Conservation (phyloP, 805 yeast genomes). For the Nakazawaea pomicola region DNA sequence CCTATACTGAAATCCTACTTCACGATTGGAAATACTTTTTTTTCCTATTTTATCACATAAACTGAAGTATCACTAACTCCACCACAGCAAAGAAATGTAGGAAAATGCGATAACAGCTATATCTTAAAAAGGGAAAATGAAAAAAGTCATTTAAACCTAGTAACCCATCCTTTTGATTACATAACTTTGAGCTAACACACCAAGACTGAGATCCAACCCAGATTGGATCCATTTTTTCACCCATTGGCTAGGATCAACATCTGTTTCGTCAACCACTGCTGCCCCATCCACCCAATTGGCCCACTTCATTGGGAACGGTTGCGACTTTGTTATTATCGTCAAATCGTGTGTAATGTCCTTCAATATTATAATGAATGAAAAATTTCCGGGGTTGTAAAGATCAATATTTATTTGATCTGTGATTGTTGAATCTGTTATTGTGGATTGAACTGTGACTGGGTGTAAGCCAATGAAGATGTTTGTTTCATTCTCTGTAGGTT, state of each 20-base stretch:
- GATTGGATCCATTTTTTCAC: constrained; percentile 73
- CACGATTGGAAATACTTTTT: no score
- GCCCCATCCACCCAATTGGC: constrained; percentile 78
- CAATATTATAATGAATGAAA: constrained; percentile 70
- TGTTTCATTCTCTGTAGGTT: constrained; percentile 19
- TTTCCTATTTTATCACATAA: no score
- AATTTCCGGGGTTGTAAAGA: constrained; percentile 45
- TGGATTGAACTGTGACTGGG: constrained; percentile 20
- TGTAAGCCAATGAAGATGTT: constrained; percentile 27
- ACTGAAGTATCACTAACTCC: no score
- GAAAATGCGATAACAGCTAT: no score
- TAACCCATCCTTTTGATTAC: constrained; percentile 87
- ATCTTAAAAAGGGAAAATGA: no score
- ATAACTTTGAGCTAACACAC: constrained; percentile 85
- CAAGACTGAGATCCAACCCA: constrained; percentile 75
- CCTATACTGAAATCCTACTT: no score
- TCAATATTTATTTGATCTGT: constrained; percentile 37
- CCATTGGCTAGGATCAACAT: constrained; percentile 77
- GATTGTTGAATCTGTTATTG: constrained; percentile 17
- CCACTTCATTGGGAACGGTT: constrained; percentile 89
- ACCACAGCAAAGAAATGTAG: no score
- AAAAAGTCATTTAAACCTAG: no score
- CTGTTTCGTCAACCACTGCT: constrained; percentile 14
- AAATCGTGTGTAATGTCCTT: constrained; percentile 78
- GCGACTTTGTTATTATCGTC: constrained; percentile 71